phyloP scores from a whole-genome alignment of 1,284 basidiomycete genomes.

The Cryptococcus hybrid region DNA sequence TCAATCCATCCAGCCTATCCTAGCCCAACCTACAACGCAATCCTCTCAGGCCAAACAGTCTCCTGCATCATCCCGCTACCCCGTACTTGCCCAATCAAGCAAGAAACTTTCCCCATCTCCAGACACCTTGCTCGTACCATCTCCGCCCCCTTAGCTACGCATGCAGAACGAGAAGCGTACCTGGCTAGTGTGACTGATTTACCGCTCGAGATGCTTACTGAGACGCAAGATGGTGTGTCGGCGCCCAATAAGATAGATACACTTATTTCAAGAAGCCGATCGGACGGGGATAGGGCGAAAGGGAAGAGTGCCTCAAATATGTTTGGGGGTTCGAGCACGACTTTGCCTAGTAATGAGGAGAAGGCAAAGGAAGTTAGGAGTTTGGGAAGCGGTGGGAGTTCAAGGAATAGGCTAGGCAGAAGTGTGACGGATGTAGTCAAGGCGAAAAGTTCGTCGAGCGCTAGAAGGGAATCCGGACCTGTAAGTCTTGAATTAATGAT shows the following conservation, averaged over 20 bases:
- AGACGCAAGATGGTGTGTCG: constrained; percentile 5
- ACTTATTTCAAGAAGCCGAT: constrained; percentile 1
- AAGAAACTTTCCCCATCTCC: not conserved
- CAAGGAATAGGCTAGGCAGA: not conserved
- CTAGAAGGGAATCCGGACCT: too few relatives aligned
- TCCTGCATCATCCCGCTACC: not conserved
- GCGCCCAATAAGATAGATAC: constrained; percentile 4
- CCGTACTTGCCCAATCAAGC: not conserved
- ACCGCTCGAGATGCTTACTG: constrained; percentile 34
- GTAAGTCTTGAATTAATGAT: too few relatives aligned
- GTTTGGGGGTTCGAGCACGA: constrained; percentile 4
- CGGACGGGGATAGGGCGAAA: not conserved
- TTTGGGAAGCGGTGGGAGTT: not conserved
- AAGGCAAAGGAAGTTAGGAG: not conserved
- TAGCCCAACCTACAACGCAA: not conserved
- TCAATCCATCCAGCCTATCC: not conserved
- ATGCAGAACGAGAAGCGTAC: constrained; percentile 34
- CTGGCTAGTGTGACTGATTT: constrained; percentile 30
- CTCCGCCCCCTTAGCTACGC: constrained; percentile 12
- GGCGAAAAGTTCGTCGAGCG: too few relatives aligned
- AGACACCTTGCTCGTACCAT: constrained; percentile 8
- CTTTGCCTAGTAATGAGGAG: not conserved
- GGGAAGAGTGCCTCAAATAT: not conserved
- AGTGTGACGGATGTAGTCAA: not conserved
- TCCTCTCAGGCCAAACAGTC: not conserved